A percentile compares a stretch with the other conserved stretches of the same genome.
These are phyloP conservation scores for Hygrocybe coccinea DNA, from an alignment of 768 basidiomycete species.

Conservation along the genomic window DNA sequence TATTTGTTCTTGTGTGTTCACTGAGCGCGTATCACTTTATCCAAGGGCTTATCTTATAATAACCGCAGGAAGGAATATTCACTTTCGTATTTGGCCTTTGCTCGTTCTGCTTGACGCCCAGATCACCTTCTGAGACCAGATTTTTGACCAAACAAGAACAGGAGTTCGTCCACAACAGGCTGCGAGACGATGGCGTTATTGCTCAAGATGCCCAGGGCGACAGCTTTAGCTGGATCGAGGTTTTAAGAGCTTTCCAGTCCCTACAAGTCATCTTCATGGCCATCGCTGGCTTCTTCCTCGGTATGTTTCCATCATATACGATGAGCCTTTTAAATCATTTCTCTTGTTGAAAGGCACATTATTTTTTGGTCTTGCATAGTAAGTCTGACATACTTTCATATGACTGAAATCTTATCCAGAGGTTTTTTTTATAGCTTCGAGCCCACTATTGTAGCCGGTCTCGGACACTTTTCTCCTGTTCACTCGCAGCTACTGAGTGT, in stretches of 20 bases:
- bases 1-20: constrained; percentile 48
- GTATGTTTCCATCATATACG: constrained; percentile 21
- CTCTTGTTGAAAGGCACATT: constrained; percentile 31
- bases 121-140: constrained; percentile 38
- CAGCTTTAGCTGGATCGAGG: constrained; percentile 54
- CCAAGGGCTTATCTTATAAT: not conserved
- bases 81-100: constrained; percentile 53
- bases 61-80: constrained; percentile 49
- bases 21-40: not conserved
- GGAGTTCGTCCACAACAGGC: constrained; percentile 38
- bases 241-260: constrained; percentile 41
- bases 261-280: constrained; percentile 54
- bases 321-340: not conserved
- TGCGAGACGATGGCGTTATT: constrained; percentile 39
- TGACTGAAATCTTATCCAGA: not conserved
- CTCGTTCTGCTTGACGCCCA: constrained; percentile 48
- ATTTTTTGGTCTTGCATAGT: constrained; percentile 49
- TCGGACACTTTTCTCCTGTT: constrained; percentile 48
- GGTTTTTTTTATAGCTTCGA: constrained; percentile 47
- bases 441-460: constrained; percentile 62
- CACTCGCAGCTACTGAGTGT: constrained; percentile 61
- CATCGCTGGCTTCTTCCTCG: constrained; percentile 50
- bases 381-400: constrained; percentile 14
- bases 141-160: constrained; percentile 53
- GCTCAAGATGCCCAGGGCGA: constrained; percentile 35